Conservation (phyloP, 108 stramenopile species). For the Nitzschia sp. region DNA sequence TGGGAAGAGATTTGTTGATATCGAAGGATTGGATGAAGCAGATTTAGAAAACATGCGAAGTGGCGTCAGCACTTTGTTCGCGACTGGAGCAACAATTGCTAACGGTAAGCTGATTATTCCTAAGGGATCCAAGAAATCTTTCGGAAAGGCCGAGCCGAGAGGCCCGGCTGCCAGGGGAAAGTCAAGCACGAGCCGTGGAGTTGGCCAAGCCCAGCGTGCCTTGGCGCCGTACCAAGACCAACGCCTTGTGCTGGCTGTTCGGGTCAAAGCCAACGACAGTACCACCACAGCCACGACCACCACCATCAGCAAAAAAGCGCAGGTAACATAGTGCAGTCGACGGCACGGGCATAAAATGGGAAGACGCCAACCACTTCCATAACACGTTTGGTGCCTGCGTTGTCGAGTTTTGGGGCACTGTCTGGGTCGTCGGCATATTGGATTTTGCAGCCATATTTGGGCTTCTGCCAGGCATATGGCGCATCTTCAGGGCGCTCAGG, state of each 20-base stretch:
- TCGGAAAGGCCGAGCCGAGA: background rate
- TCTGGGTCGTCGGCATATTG: conserved; percentile 39
- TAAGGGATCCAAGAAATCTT: background rate
- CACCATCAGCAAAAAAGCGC: conserved; percentile 21
- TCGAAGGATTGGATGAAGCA: conserved; percentile 4
- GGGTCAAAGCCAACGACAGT: conserved; percentile 17
- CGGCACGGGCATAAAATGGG: conserved; percentile 14
- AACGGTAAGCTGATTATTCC: background rate
- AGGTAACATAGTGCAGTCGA: conserved; percentile 36
- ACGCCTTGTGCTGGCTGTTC: conserved; percentile 23
- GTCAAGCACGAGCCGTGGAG: background rate
- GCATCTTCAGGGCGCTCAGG: conserved; percentile 41
- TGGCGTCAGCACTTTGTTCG: conserved; percentile 5
- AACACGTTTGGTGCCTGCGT: conserved; percentile 28
- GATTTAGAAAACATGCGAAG: background rate
- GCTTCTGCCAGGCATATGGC: conserved; percentile 29
- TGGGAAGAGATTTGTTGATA: background rate
- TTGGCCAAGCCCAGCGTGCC: background rate
- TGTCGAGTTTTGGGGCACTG: conserved; percentile 3
- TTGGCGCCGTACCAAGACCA: background rate
- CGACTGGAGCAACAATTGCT: background rate
- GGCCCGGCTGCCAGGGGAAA: background rate
- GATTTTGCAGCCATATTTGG: conserved; percentile 42
- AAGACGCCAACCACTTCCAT: conserved; percentile 47
- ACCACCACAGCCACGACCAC: conserved; percentile 7